Evolutionary conservation across 192 early-diverging fungal genomes (phyloP), one percentile per base, ranked within the genome.

Genomic region (Umbelopsis ramanniana): DNA sequence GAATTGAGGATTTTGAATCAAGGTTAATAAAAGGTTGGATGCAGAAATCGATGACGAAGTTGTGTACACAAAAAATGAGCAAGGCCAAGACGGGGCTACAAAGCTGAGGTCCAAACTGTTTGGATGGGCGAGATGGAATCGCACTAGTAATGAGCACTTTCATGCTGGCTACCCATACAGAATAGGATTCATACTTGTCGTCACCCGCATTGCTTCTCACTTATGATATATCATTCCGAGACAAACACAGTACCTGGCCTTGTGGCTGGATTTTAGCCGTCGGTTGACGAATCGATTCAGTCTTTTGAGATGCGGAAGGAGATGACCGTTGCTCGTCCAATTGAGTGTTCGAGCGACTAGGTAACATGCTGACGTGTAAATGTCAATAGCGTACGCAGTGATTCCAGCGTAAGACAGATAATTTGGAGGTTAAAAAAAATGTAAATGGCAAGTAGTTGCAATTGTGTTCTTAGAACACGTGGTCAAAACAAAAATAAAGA

Each of bases 181-280:
- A n/a, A 21, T 50, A 2, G 29, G 48, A 50, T 50, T n/a, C 19
- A 50, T 6, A 5, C 48, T 43, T 43, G 8, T 43, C 40, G 6
- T 43, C 35, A 37, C 5, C 29, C 33, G 33, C 33, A 12, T 17
- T 6, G 17, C 33, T 17, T 17, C 57, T 26, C 17, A 63, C 15
- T 63, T 5, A 19, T n/a, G 6, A 22, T 63, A 29, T 37, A 63
- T 63, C 26, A 37, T 38, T 37, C 17, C 57, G 33, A 63, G 57
- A 29, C 57, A 63, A 63, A 37, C 57, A 37, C 21, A 63, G 57
- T 63, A 63, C 57, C 57, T 63, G 57, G 57, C 57, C 57, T 63
- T 63, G 57, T 17, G 57, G 57, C 11, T 63, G 57, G 37, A 63
- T 63, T 63, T 38, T 63, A 37, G 57, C 57, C 4, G 33, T 63